Evolutionary conservation across 352 stramenopile genomes (phyloP).

Genomic region (Globisporangium barbulae): DNA sequence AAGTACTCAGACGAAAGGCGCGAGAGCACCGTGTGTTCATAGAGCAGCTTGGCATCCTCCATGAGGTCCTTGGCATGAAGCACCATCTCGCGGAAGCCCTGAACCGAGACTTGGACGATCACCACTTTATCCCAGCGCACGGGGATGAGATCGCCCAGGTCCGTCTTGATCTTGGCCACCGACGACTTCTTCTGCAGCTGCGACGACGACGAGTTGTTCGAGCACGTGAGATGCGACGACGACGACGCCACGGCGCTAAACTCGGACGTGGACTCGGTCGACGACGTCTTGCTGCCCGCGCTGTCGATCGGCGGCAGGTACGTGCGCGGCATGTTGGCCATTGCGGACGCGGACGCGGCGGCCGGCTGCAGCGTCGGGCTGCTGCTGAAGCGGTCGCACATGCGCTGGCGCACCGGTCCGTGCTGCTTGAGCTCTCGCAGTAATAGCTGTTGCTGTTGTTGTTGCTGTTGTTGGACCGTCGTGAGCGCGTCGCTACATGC

Average conservation of each 20-base stretch:
- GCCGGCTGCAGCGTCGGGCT: background rate
- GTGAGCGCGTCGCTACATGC: background rate
- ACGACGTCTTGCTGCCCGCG: constrained; percentile 21
- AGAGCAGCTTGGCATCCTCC: constrained; percentile 83
- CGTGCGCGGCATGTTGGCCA: constrained; percentile 15
- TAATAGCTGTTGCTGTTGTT: background rate
- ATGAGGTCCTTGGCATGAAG: constrained; percentile 76
- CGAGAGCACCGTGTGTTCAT: constrained; percentile 85
- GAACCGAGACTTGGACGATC: constrained; percentile 81
- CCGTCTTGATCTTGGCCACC: constrained; percentile 74
- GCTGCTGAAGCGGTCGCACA: constrained; percentile 19
- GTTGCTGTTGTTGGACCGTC: background rate
- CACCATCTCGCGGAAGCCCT: constrained; percentile 80
- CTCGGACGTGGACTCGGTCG: constrained; percentile 18
- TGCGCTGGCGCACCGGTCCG: constrained; percentile 14
- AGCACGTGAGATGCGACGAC: constrained; percentile 2
- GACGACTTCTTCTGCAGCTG: constrained; percentile 48
- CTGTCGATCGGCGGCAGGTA: constrained; percentile 18
- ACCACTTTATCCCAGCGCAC: constrained; percentile 83
- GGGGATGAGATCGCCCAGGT: constrained; percentile 66
- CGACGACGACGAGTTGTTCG: constrained; percentile 3
- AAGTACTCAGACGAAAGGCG: constrained; percentile 80
- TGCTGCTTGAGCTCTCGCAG: background rate
- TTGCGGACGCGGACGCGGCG: background rate
- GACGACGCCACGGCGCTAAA: background rate